These are phyloP conservation scores for Graphiopsis chlorocephala DNA, from an alignment of 2,329 filamentous ascomycete genomes.

Conservation along the genomic window DNA sequence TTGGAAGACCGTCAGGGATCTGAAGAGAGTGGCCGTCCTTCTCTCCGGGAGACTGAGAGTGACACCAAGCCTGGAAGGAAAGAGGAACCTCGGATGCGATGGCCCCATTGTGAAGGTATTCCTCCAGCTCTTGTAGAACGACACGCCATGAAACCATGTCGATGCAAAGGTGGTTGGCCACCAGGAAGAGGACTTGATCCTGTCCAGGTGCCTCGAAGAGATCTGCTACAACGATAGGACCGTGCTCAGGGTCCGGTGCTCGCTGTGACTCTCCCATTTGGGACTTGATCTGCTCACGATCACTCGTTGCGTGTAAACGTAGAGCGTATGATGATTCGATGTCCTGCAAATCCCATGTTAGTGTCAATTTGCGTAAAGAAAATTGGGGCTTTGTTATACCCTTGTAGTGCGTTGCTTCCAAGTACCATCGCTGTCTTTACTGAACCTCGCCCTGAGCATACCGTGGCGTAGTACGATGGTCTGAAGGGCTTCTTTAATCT, in stretches of 20 bases:
- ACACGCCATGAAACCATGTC: slow-evolving; percentile 14
- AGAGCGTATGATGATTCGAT: slow-evolving; percentile 7
- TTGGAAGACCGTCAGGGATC: slow-evolving; percentile 5
- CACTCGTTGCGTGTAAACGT: slow-evolving; percentile 4
- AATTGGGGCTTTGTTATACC: background rate
- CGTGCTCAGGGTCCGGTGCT: slow-evolving; percentile 5
- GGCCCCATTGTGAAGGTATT: slow-evolving; percentile 4
- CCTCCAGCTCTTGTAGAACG: slow-evolving; percentile 10
- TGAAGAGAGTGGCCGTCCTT: background rate
- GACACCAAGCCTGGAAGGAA: slow-evolving; percentile 14
- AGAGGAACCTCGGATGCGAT: slow-evolving; percentile 11
- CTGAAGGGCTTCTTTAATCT: slow-evolving; percentile 6
- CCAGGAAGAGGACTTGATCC: slow-evolving; percentile 11
- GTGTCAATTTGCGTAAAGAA: background rate
- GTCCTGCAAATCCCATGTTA: background rate
- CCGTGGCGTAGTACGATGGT: slow-evolving; percentile 11
- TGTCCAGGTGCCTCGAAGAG: slow-evolving; percentile 10
- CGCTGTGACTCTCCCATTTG: slow-evolving; percentile 12
- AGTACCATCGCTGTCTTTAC: slow-evolving; percentile 1
- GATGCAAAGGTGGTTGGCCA: slow-evolving; percentile 12
- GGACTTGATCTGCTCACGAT: slow-evolving; percentile 5
- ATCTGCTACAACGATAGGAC: slow-evolving; percentile 12
- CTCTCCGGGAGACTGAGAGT: slow-evolving; percentile 2
- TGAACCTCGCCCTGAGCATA: slow-evolving; percentile 13
- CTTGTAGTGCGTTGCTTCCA: slow-evolving; percentile 14